A percentile compares a stretch with the other conserved stretches of the same genome.
Conservation (phyloP, 2,329 filamentous ascomycete genomes). For the Fusarium sp. region DNA sequence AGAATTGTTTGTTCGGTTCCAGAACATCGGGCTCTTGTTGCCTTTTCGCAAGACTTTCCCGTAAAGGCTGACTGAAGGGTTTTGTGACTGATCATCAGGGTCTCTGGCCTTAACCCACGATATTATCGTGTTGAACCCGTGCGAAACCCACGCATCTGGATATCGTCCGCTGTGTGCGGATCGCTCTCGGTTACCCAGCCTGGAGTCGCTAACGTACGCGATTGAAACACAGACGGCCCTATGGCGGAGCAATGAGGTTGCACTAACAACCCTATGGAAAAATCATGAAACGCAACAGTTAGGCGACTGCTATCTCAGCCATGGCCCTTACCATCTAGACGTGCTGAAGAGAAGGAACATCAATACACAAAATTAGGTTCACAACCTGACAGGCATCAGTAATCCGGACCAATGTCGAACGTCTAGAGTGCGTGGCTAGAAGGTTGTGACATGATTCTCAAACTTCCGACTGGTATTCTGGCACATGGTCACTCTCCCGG, state of each 20-base stretch:
- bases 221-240: conserved; percentile 15
- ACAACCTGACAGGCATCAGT: neutral
- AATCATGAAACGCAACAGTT: conserved; percentile 22
- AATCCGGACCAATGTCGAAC: neutral
- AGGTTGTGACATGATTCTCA: neutral
- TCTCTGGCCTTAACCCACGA: neutral
- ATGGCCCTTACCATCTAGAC: neutral
- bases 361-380: neutral
- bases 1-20: conserved; percentile 13
- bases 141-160: neutral
- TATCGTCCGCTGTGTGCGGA: neutral
- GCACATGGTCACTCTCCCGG: neutral
- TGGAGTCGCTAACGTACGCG: conserved; percentile 4
- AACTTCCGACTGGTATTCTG: neutral
- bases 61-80: conserved; percentile 5
- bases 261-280: neutral
- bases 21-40: conserved; percentile 17
- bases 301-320: neutral
- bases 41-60: conserved; percentile 18
- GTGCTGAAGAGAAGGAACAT: neutral
- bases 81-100: conserved; percentile 11
- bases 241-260: neutral
- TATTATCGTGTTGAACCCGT: neutral
- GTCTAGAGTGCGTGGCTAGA: neutral
- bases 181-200: conserved; percentile 7